Percentiles rank a stretch among this genome's conserved stretches.
Evolutionary conservation across 139 green algal species (phyloP).

Genomic region (Ulvella scutata): DNA sequence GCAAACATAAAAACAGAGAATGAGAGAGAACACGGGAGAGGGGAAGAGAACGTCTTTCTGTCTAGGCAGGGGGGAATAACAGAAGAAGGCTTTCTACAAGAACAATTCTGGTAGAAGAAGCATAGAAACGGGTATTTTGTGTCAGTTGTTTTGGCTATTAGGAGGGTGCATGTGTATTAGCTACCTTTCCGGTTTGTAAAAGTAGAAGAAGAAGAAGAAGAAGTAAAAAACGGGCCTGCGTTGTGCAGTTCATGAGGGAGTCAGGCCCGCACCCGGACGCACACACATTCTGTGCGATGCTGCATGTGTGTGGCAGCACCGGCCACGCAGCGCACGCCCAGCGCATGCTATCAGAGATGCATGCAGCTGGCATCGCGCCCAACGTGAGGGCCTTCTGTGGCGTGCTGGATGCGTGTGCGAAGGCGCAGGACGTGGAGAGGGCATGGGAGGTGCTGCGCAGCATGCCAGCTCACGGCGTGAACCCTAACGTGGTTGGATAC

Average conservation of each 20-base stretch:
- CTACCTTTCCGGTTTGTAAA: no score
- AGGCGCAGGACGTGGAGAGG: conserved; percentile 8
- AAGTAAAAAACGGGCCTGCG: no score
- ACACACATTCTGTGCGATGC: conserved; percentile 33
- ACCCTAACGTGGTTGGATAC: conserved; percentile 25
- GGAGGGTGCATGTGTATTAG: no score
- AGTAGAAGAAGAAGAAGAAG: no score
- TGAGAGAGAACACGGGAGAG: no score
- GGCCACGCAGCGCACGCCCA: conserved; percentile 12
- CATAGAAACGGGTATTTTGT: no score
- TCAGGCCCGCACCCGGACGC: conserved; percentile 27
- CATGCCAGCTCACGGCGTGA: conserved; percentile 8
- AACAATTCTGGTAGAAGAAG: no score
- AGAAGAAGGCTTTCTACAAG: no score
- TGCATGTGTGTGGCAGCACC: conserved; percentile 19
- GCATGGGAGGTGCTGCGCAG: conserved; percentile 16
- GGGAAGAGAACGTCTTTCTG: no score
- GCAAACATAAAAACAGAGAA: no score
- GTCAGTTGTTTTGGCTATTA: no score
- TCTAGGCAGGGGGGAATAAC: no score
- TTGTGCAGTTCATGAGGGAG: conserved; percentile 3
- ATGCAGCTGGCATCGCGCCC: conserved; percentile 11
- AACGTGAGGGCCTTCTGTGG: conserved; percentile 21
- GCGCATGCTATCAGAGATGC: conserved; percentile 19
- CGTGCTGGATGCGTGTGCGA: conserved; percentile 35